Conservation (phyloP, 768 basidiomycete genomes). For the Mycena capillaripes region DNA sequence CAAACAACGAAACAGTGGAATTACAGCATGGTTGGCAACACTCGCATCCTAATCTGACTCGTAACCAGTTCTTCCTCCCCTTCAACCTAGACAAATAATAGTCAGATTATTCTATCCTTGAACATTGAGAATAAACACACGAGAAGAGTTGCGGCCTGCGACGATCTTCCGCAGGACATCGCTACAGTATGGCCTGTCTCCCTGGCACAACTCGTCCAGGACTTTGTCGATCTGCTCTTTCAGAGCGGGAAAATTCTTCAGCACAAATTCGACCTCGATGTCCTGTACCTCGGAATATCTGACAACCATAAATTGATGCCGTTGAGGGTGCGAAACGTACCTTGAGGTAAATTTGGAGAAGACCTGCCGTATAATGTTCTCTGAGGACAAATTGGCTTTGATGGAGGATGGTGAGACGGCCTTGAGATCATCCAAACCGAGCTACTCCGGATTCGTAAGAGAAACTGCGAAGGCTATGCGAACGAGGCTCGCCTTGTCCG, state of each 20-base stretch:
- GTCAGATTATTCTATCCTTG: background rate
- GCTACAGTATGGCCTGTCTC: background rate
- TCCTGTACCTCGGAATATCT: constrained; percentile 23
- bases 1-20: too few relatives aligned
- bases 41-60: background rate
- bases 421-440: constrained; percentile 24
- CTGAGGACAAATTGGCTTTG: background rate
- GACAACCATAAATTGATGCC: background rate
- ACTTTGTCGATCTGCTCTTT: background rate
- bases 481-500: constrained; percentile 1
- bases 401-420: constrained; percentile 11
- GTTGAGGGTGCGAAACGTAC: constrained; percentile 11
- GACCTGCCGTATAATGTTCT: constrained; percentile 17
- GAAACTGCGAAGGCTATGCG: background rate
- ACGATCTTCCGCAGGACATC: constrained; percentile 12
- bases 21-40: too few relatives aligned
- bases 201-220: background rate
- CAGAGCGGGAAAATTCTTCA: background rate
- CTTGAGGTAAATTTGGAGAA: constrained; percentile 25
- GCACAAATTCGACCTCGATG: constrained; percentile 13
- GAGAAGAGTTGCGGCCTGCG: background rate
- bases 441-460: background rate
- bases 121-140: background rate
- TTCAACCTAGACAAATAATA: background rate
- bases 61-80: background rate